Percentiles rank a stretch among this genome's conserved stretches.
These are phyloP conservation scores for Candida bentonensis DNA, from an alignment of 805 yeast genomes.

Conservation along the genomic window DNA sequence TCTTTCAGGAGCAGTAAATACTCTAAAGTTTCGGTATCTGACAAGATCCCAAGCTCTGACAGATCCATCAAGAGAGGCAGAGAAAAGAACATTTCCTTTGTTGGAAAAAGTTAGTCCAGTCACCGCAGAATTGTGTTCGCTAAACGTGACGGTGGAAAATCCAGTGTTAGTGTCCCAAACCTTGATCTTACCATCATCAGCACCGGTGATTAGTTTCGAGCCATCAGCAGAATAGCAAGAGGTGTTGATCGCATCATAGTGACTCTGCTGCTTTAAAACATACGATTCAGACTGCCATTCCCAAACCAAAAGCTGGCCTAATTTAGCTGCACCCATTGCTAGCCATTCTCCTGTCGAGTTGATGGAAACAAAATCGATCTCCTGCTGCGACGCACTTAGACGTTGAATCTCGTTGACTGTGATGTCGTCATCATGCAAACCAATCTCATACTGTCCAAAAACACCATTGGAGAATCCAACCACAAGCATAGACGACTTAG, in stretches of 20 bases:
- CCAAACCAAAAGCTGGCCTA: slow-evolving; percentile 91
- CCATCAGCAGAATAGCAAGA: slow-evolving; percentile 92
- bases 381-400: slow-evolving; percentile 81
- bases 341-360: slow-evolving; percentile 91
- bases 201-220: slow-evolving; percentile 76
- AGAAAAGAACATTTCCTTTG: slow-evolving; percentile 79
- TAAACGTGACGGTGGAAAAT: slow-evolving; percentile 81
- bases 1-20: slow-evolving; percentile 83
- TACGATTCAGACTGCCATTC: slow-evolving; percentile 99
- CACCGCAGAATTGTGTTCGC: slow-evolving; percentile 80
- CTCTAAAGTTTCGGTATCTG: slow-evolving; percentile 85
- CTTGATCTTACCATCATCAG: slow-evolving; percentile 94
- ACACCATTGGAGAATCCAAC: slow-evolving; percentile 87
- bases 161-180: slow-evolving; percentile 94
- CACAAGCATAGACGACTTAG: slow-evolving; percentile 53
- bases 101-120: slow-evolving; percentile 80
- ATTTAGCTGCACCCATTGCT: slow-evolving; percentile 79
- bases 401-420: slow-evolving; percentile 42
- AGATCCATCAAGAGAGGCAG: slow-evolving; percentile 90
- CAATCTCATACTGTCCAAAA: slow-evolving; percentile 73
- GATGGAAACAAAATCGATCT: slow-evolving; percentile 67
- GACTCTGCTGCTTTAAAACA: slow-evolving; percentile 92
- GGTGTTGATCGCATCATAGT: slow-evolving; percentile 78
- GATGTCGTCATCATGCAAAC: slow-evolving; percentile 40
- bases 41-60: slow-evolving; percentile 94